A percentile compares a stretch with the other conserved stretches of the same genome.
Conservation (phyloP, 2,329 filamentous ascomycete genomes). For the Zymoseptoria ardabiliae region DNA sequence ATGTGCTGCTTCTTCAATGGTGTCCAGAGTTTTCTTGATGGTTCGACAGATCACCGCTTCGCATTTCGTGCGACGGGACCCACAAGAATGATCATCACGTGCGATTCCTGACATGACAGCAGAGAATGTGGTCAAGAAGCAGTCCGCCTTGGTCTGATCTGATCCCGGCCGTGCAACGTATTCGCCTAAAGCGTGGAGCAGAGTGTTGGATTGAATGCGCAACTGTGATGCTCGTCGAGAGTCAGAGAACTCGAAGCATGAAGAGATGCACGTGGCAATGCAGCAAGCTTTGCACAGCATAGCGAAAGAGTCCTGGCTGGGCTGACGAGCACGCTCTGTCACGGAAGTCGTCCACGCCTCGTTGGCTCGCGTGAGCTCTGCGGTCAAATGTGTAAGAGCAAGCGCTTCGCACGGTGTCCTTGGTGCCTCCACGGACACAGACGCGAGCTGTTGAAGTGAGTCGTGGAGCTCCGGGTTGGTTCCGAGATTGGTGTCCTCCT, state of each 20-base stretch:
- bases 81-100: background rate
- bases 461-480: constrained; percentile 1
- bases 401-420: constrained; percentile 14
- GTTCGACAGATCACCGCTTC: constrained; percentile 15
- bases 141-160: constrained; percentile 39
- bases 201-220: constrained; percentile 15
- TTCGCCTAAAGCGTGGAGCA: constrained; percentile 27
- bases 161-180: constrained; percentile 33
- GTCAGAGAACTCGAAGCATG: constrained; percentile 23
- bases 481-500: constrained; percentile 4
- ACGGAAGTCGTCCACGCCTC: constrained; percentile 9
- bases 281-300: constrained; percentile 18
- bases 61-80: constrained; percentile 4
- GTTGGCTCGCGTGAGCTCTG: constrained; percentile 15
- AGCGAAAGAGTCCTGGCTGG: constrained; percentile 16
- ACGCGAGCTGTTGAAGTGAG: background rate
- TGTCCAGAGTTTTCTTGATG: constrained; percentile 8
- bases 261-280: constrained; percentile 24
- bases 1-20: constrained; percentile 4
- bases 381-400: constrained; percentile 17
- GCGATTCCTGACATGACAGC: constrained; percentile 15
- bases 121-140: constrained; percentile 33
- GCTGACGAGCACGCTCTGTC: constrained; percentile 5
- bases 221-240: constrained; percentile 22
- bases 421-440: background rate